These are phyloP conservation scores for Penicillium paxilli DNA, from an alignment of 495 filamentous ascomycete genomes.

Conservation along the genomic window DNA sequence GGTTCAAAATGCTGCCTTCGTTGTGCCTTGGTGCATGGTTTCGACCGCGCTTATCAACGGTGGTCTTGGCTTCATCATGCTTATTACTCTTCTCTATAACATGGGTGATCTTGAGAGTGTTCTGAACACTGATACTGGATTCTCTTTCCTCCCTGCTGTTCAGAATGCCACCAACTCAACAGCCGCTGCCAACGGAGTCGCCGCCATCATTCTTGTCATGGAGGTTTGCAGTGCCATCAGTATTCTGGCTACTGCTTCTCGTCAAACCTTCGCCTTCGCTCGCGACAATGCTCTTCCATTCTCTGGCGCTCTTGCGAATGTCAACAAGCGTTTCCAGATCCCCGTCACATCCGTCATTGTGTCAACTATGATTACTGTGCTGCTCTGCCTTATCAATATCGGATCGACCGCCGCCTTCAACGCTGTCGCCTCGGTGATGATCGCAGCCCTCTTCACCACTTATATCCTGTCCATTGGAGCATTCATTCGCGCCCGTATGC, in stretches of 20 bases:
- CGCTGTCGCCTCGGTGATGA: slow-evolving; percentile 42
- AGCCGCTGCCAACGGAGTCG: slow-evolving; percentile 34
- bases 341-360: slow-evolving; percentile 54
- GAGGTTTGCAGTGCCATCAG: slow-evolving; percentile 42
- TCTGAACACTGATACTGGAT: slow-evolving; percentile 33
- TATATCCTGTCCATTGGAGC: slow-evolving; percentile 40
- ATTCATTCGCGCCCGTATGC: slow-evolving; percentile 23
- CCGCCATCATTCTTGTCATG: slow-evolving; percentile 39
- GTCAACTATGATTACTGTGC: slow-evolving; percentile 48
- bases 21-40: slow-evolving; percentile 48
- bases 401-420: slow-evolving; percentile 49
- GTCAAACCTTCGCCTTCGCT: slow-evolving; percentile 53
- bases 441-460: slow-evolving; percentile 41
- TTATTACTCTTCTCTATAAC: slow-evolving; percentile 48
- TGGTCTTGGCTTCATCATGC: slow-evolving; percentile 31
- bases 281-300: slow-evolving; percentile 49
- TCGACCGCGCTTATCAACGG: slow-evolving; percentile 45
- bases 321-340: slow-evolving; percentile 46
- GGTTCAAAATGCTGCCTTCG: slow-evolving; percentile 43
- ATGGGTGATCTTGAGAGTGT: slow-evolving; percentile 39
- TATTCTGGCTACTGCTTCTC: slow-evolving; percentile 40
- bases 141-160: slow-evolving; percentile 39
- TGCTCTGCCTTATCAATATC: slow-evolving; percentile 47
- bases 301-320: slow-evolving; percentile 31
- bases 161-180: slow-evolving; percentile 27